phyloP scores from a whole-genome alignment of 2,329 filamentous ascomycete species.

The Paecilomyces sp. region DNA sequence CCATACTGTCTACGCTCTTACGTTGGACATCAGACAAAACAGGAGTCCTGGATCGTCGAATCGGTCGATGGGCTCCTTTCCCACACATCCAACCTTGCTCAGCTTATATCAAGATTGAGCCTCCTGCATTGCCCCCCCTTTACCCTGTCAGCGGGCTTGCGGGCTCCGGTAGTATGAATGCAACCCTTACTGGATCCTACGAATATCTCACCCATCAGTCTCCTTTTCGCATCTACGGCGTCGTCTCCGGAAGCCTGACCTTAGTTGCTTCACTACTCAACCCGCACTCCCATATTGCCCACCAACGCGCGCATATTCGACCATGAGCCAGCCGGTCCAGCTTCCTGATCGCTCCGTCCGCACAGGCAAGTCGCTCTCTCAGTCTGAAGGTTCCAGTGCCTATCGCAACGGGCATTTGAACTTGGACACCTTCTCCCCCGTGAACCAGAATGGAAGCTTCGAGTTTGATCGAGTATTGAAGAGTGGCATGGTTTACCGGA shows the following conservation, averaged over 20 bases:
- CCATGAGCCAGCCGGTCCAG: conserved; percentile 18
- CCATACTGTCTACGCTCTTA: neutral
- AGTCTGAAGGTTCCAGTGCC: conserved; percentile 9
- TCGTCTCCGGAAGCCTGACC: neutral
- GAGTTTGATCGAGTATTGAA: conserved; percentile 93
- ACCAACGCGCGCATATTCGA: conserved; percentile 15
- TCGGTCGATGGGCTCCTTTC: neutral
- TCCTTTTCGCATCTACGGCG: neutral
- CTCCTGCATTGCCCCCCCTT: neutral
- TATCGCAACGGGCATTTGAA: conserved; percentile 43
- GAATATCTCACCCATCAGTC: neutral
- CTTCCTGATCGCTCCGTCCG: conserved; percentile 18
- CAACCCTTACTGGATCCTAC: neutral
- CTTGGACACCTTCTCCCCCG: conserved; percentile 67
- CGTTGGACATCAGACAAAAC: neutral
- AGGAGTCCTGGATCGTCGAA: neutral
- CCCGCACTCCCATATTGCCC: neutral
- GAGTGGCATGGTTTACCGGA: conserved; percentile 75
- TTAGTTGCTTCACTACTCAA: neutral
- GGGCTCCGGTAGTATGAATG: neutral
- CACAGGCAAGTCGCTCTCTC: conserved; percentile 14
- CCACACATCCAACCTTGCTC: neutral
- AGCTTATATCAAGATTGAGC: neutral
- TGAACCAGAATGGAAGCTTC: conserved; percentile 92
- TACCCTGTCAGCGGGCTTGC: neutral